phyloP scores from a whole-genome alignment of 192 early-diverging fungal species.

The Linnemannia hyalina region DNA sequence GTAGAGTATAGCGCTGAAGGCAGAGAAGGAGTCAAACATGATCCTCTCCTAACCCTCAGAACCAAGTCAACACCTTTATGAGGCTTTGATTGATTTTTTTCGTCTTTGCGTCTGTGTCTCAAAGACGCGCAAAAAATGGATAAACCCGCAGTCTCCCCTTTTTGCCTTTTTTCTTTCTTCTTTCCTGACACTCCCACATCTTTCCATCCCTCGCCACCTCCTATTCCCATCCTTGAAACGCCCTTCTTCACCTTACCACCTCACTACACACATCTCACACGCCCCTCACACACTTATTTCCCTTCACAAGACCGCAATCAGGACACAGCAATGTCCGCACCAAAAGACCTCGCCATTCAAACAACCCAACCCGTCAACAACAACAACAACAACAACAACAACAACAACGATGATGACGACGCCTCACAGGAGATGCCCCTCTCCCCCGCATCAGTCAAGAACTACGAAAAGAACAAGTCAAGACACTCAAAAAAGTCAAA shows the following conservation, averaged over 20 bases:
- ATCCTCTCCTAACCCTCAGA: no score
- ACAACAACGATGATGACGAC: slow-evolving; percentile 23
- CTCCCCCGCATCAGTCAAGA: slow-evolving; percentile 42
- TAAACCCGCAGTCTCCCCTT: background rate
- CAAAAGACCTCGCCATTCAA: slow-evolving; percentile 17
- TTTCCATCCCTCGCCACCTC: background rate
- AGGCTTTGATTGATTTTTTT: background rate
- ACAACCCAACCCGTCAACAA: background rate
- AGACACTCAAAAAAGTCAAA: slow-evolving; percentile 15
- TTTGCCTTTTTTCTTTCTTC: no score
- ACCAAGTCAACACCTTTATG: background rate
- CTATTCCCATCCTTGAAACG: no score
- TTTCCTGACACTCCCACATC: background rate
- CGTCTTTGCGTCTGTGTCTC: background rate
- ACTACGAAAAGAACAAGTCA: slow-evolving; percentile 33
- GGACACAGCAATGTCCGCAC: slow-evolving; percentile 14
- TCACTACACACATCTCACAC: background rate
- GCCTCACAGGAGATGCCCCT: slow-evolving; percentile 31
- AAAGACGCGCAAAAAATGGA: background rate
- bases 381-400: background rate
- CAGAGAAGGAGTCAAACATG: no score
- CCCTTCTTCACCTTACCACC: background rate
- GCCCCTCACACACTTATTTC: background rate
- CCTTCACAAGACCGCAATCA: background rate
- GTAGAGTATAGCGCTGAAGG: no score